phyloP scores from a whole-genome alignment of 306 rosid genomes.

The Fragaria nilgerrensis region DNA sequence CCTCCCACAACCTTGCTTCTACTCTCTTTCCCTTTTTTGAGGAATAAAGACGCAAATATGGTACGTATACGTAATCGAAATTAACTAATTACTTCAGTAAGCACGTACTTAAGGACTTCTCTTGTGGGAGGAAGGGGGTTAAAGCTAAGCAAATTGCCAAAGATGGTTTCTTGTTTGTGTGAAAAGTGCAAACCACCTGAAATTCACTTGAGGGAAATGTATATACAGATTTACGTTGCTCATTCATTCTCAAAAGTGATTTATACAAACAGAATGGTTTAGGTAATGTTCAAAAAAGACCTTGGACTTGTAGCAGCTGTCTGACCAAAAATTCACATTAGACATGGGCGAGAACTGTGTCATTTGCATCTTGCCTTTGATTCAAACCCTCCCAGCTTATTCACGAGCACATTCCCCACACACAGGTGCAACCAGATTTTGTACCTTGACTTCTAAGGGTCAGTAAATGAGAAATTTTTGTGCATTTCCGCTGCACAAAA shows the following conservation, averaged over 20 bases:
- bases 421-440: constrained; percentile 58
- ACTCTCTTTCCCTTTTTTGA: constrained; percentile 32
- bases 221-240: not conserved
- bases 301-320: constrained; percentile 1
- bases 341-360: constrained; percentile 1
- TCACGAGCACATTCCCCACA: constrained; percentile 94
- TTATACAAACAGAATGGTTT: no score
- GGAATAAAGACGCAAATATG: constrained; percentile 35
- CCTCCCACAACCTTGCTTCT: constrained; percentile 4
- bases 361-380: constrained; percentile 36
- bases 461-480: constrained; percentile 75
- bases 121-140: no score
- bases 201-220: no score
- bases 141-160: no score
- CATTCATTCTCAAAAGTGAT: not conserved
- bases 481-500: constrained; percentile 60
- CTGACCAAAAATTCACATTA: no score
- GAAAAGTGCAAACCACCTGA: no score
- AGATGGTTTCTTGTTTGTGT: no score
- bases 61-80: constrained; percentile 4
- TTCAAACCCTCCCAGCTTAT: constrained; percentile 77
- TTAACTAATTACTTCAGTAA: not conserved
- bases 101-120: not conserved
- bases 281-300: constrained; percentile 4
- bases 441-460: constrained; percentile 91